phyloP scores from a whole-genome alignment of 106 monocot genomes.

The Allium sativum region DNA sequence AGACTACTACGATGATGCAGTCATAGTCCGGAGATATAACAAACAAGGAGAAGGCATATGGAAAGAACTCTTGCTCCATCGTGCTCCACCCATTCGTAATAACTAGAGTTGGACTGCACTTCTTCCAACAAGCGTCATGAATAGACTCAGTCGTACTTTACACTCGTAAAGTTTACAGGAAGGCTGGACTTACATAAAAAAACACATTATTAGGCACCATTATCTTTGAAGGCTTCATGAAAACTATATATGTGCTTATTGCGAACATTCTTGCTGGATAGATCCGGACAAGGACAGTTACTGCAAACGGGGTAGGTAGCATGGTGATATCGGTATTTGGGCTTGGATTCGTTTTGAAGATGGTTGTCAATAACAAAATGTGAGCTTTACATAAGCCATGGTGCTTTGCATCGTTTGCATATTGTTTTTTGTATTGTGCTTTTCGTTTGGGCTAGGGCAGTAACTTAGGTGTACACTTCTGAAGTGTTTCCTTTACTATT shows the following conservation, averaged over 20 bases:
- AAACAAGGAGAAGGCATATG: slow-evolving; percentile 45
- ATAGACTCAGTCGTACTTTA: slow-evolving; percentile 81
- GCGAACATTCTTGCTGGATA: slow-evolving; percentile 60
- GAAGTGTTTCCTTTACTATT: slow-evolving; percentile 30
- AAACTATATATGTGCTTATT: slow-evolving; percentile 51
- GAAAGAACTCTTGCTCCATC: slow-evolving; percentile 40
- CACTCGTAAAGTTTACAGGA: slow-evolving; percentile 53
- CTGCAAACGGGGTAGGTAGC: slow-evolving; percentile 38
- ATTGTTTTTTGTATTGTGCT: slow-evolving; percentile 16
- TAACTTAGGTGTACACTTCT: slow-evolving; percentile 32
- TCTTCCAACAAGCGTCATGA: slow-evolving; percentile 80
- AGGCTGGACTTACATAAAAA: slow-evolving; percentile 33
- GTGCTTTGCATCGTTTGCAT: slow-evolving; percentile 7
- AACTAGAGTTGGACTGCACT: slow-evolving; percentile 51
- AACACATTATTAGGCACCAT: slow-evolving; percentile 32
- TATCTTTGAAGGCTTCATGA: slow-evolving; percentile 56
- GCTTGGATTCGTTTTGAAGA: slow-evolving; percentile 21
- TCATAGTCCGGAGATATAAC: slow-evolving; percentile 1
- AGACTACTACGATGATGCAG: slow-evolving; percentile 5
- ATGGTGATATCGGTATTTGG: slow-evolving; percentile 42
- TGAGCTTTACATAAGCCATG: slow-evolving; percentile 10
- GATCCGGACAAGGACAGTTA: slow-evolving; percentile 39
- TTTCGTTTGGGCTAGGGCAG: slow-evolving; percentile 31
- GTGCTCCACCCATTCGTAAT: slow-evolving; percentile 56
- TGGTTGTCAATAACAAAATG: slow-evolving; percentile 11